A percentile compares a stretch with the other conserved stretches of the same genome.
These are phyloP conservation scores for Chytridium lagenaria DNA, from an alignment of 371 early-diverging fungal genomes.

Conservation along the genomic window DNA sequence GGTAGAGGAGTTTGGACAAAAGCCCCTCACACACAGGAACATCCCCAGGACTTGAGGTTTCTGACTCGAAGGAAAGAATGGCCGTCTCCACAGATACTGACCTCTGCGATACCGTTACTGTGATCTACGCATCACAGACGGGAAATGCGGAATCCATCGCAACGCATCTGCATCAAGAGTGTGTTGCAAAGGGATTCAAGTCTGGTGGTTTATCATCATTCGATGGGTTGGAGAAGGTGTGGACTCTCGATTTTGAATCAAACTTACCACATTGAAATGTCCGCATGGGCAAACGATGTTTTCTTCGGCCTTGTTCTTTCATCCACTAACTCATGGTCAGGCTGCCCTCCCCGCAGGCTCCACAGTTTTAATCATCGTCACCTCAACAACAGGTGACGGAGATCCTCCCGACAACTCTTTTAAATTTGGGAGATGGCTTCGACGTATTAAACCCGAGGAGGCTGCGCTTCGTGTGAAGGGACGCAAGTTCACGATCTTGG, in stretches of 20 bases:
- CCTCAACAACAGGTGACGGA: conserved; percentile 95
- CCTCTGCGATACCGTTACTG: no score
- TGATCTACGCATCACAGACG: conserved; percentile 93
- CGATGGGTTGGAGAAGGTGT: not conserved
- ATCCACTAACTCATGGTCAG: conserved; percentile 53
- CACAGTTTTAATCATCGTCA: conserved; percentile 71
- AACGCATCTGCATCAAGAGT: conserved; percentile 77
- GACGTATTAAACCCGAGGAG: conserved; percentile 53
- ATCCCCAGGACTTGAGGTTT: no score
- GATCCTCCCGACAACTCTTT: conserved; percentile 93
- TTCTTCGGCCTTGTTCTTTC: not conserved
- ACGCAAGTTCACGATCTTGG: conserved; percentile 45
- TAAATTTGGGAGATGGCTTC: conserved; percentile 84
- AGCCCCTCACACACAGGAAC: no score
- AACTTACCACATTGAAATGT: not conserved
- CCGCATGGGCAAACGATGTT: not conserved
- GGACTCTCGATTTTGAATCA: not conserved
- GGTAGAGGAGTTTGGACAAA: no score
- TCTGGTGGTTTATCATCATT: not conserved
- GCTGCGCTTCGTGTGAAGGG: conserved; percentile 35
- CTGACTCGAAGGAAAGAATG: no score
- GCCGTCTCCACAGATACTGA: no score
- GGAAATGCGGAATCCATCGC: conserved; percentile 95
- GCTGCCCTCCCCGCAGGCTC: conserved; percentile 27
- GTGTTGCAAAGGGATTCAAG: conserved; percentile 70